Evolutionary conservation across 495 filamentous ascomycete genomes (phyloP), one percentile per base, ranked within the genome.

Genomic region (Podospora pseudocomata): DNA sequence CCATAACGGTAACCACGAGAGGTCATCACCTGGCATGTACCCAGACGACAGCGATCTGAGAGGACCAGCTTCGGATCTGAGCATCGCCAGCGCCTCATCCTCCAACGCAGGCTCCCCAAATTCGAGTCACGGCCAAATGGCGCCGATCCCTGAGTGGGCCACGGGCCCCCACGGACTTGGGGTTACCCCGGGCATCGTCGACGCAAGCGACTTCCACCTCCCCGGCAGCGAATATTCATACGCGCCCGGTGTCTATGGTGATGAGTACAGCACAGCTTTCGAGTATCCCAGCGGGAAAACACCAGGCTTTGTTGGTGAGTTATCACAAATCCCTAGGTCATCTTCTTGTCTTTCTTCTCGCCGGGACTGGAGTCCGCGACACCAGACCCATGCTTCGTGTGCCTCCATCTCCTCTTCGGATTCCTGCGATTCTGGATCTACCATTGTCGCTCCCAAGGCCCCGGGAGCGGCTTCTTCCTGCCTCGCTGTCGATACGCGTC

Each of bases 61-160:
- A 82, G 68, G 82, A 68, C 74, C 84, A 72, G 71, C 80, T 79
- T 83, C 84, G 72, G 80, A 84, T 83, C 76, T 93, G 60, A 93
- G 91, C 18, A 91, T 89, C 65, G 89, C 90, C 28, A 95, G 92
- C 16, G 88, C 90, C 15, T 85, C 91, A 18, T 95, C 93, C 2
- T 96, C 93, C 4, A 85, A 88, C 39, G 89, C 92, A 72, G 91
- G 90, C 39, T 97, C 93, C 9, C 93, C 93, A 20, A 90, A 89
- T 68, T 90, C 89, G 0, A 86, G 85, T 64, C 84, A 85, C 67
- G 82, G 86, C 19, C 86, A 89, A 55, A 80, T 84, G 63, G 79
- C 86, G 54, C 80, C 82, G 74, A 80, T 87, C 73, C 76, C 85
- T 79, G 72, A 87, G 69, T 92, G 90, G 86, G 71, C 75, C 65